Base-by-base conservation (phyloP, 2,329 filamentous ascomycete genomes). In the Colletotrichum sp. region DNA sequence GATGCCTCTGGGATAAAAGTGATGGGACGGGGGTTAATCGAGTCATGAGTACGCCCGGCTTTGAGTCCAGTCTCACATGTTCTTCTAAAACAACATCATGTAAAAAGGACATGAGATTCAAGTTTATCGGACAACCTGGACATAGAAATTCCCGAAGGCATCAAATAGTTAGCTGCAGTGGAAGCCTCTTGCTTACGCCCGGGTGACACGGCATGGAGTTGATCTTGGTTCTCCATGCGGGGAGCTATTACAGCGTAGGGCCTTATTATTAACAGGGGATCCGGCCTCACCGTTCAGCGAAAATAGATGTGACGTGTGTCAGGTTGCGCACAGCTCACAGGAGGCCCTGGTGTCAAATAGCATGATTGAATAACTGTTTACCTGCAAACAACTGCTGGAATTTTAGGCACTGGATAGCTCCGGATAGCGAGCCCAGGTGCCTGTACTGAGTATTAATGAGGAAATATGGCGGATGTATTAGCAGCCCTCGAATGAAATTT, bases 91-190 rank as follows among this genome's bases (percentile, higher is more conserved):
- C 8, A 18, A 4, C 18, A 49, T 49, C 9, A 12, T 39, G 15
- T 18, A 1, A n/a, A 44, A n/a, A 9, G 16, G 8, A n/a, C 2
- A n/a, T 9, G 16, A 44, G 39, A 44, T 44, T 10, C 18, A 44
- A 8, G 0, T 44, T 44, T n/a, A 18, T 44, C 5, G 39, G 18
- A 10, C 5, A 44, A 44, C 9, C 8, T 44, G 39, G 5, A 4
- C 1, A n/a, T 44, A 0, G 1, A 1, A n/a, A n/a, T n/a, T n/a
- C 0, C 18, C 8, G 18, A 44, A 44, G 39, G 0, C 39, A 10
- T 44, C 18, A 9, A 44, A n/a, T 18, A n/a, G 39, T n/a, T n/a
- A 0, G 5, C 39, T n/a, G 18, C 39, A 10, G 8, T 44, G 18
- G 5, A 44, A 3, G 39, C 5, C 1, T n/a, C 39, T 0, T 49